phyloP scores from a whole-genome alignment of 495 filamentous ascomycete genomes.

The Penicillium macrosclerotiorum region DNA sequence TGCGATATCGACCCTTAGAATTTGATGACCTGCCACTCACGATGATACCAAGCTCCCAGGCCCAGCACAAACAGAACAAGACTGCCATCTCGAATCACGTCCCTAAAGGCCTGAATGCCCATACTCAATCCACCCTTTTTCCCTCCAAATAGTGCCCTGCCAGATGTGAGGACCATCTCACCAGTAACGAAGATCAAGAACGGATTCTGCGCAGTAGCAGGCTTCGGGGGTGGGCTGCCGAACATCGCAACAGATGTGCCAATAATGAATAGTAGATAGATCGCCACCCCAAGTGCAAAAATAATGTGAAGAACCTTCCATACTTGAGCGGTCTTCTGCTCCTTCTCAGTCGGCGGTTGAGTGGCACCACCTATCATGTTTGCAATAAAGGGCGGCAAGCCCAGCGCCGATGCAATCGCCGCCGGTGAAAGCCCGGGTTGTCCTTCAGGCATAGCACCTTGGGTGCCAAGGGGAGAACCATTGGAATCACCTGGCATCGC shows the following conservation, averaged over 20 bases:
- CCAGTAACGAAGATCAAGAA: constrained; percentile 83
- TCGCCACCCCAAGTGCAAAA: constrained; percentile 66
- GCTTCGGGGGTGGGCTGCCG: constrained; percentile 53
- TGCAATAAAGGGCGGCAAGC: constrained; percentile 46
- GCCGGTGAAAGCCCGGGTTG: constrained; percentile 29
- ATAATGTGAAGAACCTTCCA: constrained; percentile 78
- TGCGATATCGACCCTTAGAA: not conserved
- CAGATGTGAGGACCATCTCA: constrained; percentile 69
- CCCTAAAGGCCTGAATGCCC: constrained; percentile 56
- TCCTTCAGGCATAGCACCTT: constrained; percentile 23
- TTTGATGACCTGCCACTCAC: constrained; percentile 29
- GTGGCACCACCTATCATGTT: constrained; percentile 34
- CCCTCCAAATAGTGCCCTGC: constrained; percentile 58
- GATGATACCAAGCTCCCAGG: constrained; percentile 62
- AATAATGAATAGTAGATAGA: constrained; percentile 59
- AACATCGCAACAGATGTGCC: constrained; percentile 37
- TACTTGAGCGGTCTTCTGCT: constrained; percentile 50
- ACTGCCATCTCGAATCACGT: constrained; percentile 65
- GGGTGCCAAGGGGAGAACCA: constrained; percentile 30
- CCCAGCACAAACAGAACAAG: constrained; percentile 81
- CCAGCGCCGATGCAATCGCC: constrained; percentile 34
- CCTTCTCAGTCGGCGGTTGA: constrained; percentile 33
- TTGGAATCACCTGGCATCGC: constrained; percentile 34
- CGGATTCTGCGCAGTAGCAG: constrained; percentile 60
- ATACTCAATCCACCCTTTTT: constrained; percentile 46